A percentile compares a stretch with the other conserved stretches of the same genome.
Evolutionary conservation across 2,329 filamentous ascomycete species (phyloP).

Genomic region (Cytospora chrysosperma): DNA sequence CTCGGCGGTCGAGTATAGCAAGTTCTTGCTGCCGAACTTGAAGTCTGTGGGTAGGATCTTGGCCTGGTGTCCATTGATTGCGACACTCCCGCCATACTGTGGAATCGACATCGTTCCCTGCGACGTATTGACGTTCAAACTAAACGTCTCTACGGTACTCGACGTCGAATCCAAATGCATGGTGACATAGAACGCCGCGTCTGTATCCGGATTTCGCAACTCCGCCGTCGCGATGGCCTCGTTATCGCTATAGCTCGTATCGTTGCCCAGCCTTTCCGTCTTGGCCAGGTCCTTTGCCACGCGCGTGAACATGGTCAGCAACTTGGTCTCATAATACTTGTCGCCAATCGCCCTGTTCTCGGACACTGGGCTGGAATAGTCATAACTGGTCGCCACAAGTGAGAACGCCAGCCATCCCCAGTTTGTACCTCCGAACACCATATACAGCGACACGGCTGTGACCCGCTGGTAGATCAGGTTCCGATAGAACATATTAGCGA

Average conservation of each 20-base stretch:
- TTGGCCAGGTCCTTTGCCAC: slow-evolving; percentile 56
- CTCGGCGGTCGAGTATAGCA: slow-evolving; percentile 57
- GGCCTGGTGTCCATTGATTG: slow-evolving; percentile 59
- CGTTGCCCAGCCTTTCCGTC: slow-evolving; percentile 48
- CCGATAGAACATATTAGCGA: slow-evolving; percentile 63
- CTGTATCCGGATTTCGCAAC: slow-evolving; percentile 57
- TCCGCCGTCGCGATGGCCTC: slow-evolving; percentile 52
- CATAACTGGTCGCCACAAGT: slow-evolving; percentile 59
- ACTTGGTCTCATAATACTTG: slow-evolving; percentile 64
- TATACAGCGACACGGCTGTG: slow-evolving; percentile 61
- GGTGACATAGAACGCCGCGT: slow-evolving; percentile 58
- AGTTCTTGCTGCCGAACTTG: slow-evolving; percentile 46
- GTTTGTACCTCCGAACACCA: slow-evolving; percentile 64
- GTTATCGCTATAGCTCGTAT: slow-evolving; percentile 52
- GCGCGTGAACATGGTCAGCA: slow-evolving; percentile 59
- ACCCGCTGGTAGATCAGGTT: slow-evolving; percentile 60
- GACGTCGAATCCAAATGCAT: slow-evolving; percentile 55
- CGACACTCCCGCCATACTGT: slow-evolving; percentile 45
- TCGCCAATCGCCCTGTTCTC: slow-evolving; percentile 56
- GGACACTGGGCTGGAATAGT: slow-evolving; percentile 62
- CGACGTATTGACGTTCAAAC: slow-evolving; percentile 55
- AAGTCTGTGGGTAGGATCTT: slow-evolving; percentile 64
- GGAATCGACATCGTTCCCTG: slow-evolving; percentile 54
- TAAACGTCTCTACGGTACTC: slow-evolving; percentile 50
- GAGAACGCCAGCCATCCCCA: slow-evolving; percentile 60